Evolutionary conservation across 306 rosid species (phyloP), one percentile per base, ranked within the genome.

Genomic region (Cucumis hystrix): DNA sequence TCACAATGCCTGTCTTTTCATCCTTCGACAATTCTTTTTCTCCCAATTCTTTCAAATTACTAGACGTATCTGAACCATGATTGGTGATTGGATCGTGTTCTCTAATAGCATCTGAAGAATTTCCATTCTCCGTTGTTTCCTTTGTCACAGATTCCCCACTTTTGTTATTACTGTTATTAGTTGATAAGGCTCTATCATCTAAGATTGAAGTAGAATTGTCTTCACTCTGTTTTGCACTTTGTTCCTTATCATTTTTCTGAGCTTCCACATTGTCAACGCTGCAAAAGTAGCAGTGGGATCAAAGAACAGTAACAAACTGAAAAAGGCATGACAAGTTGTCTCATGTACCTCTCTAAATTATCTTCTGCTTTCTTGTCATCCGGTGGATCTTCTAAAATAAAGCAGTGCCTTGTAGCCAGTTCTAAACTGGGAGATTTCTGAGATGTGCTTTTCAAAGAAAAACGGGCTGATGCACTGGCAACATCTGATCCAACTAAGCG

Each of bases 391-490:
- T 91, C 93, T 86, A 93, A 81, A 75, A 91, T 21, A 84, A 89
- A 87, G 87, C 96, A 93, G 82, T 84, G 88, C 79, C 96, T 88
- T 18, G 86, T 71, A 81, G 96, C 97, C 81, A 93, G 87, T 83
- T 89, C 91, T 28, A 86, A 81, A 79, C 88, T 84, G 72, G 97
- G 87, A 83, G 90, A 83, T 79, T 82, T 87, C 55, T 86, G 88
- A 74, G 89, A 85, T 55, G 89, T 43, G 78, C 92, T 84, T 82
- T 91, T 93, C 58, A 91, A 79, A 68, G 93, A 89, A 78, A 82
- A 81, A 83, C 85, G 98, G 25, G 97, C 87, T 57, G 98, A 91
- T 74, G 93, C 96, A 87, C 87, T 81, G 18, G 89, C 96, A 80
- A 86, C 56, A 81, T 93, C 97, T 64, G 98, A 79, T 84, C 97